Conservation (phyloP, 352 stramenopile genomes). For the Phytopythium sindhum region DNA sequence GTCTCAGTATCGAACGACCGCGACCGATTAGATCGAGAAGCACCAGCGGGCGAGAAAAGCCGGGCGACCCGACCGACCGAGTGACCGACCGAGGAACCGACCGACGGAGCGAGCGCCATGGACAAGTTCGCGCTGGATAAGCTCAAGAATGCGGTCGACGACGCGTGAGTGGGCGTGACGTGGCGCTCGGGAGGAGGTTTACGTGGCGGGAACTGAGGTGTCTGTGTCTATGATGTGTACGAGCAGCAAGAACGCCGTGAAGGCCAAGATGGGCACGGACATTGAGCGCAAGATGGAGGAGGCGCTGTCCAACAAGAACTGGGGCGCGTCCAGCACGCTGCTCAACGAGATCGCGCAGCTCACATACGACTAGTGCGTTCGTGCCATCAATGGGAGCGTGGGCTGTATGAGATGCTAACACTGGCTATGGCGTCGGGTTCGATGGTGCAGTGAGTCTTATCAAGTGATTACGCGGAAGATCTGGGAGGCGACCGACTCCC, state of each 20-base stretch:
- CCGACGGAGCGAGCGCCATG: conserved; percentile 33
- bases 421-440: neutral
- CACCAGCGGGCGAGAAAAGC: conserved; percentile 4
- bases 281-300: conserved; percentile 90
- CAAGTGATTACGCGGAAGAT: conserved; percentile 92
- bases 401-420: neutral
- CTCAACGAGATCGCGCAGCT: conserved; percentile 98
- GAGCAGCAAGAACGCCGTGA: conserved; percentile 78
- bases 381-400: neutral
- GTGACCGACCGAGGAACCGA: neutral
- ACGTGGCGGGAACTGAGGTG: no score
- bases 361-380: conserved; percentile 92
- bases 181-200: neutral
- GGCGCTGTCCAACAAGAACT: conserved; percentile 99
- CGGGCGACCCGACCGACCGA: conserved; percentile 6
- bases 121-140: conserved; percentile 85
- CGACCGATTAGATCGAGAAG: neutral
- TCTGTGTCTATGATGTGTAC: no score
- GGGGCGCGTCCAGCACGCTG: conserved; percentile 96
- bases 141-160: conserved; percentile 86
- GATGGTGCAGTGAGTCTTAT: conserved; percentile 73
- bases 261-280: conserved; percentile 85
- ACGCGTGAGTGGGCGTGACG: conserved; percentile 53
- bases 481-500: conserved; percentile 92
- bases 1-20: neutral